These are phyloP conservation scores for Geotrichum armillariae DNA, from an alignment of 1,139 yeast species.

Conservation along the genomic window DNA sequence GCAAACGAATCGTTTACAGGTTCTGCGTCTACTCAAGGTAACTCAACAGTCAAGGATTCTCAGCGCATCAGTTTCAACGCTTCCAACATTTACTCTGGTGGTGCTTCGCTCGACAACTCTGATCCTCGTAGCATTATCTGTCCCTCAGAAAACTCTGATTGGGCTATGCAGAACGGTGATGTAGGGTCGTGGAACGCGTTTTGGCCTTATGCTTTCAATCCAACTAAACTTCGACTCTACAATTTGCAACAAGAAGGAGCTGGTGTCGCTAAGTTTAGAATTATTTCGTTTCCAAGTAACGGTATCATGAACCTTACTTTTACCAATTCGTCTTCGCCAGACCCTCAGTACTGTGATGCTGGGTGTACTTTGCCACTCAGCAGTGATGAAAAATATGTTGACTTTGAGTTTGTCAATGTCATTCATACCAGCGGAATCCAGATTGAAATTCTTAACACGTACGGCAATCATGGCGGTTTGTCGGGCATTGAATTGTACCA, in stretches of 20 bases:
- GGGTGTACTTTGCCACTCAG: conserved; percentile 66
- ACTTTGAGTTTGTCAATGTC: conserved; percentile 77
- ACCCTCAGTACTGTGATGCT: conserved; percentile 64
- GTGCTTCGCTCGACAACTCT: conserved; percentile 41
- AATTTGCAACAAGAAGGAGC: conserved; percentile 49
- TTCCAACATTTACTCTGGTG: conserved; percentile 59
- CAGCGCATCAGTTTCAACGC: conserved; percentile 66
- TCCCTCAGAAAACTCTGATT: conserved; percentile 49
- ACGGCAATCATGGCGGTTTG: conserved; percentile 68
- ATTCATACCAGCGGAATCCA: conserved; percentile 61
- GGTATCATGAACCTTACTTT: conserved; percentile 93
- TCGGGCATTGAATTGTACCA: conserved; percentile 75
- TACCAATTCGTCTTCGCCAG: conserved; percentile 64
- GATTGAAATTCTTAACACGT: conserved; percentile 66
- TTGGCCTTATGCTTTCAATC: conserved; percentile 58
- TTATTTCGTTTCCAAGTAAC: conserved; percentile 73
- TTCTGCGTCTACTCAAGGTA: conserved; percentile 37
- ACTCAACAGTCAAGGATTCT: conserved; percentile 50
- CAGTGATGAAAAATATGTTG: conserved; percentile 60
- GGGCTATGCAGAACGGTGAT: conserved; percentile 55
- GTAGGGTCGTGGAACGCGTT: conserved; percentile 71
- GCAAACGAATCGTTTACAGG: conserved; percentile 49
- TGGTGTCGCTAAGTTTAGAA: conserved; percentile 66
- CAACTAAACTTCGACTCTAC: conserved; percentile 76
- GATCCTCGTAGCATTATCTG: conserved; percentile 56